phyloP scores from a whole-genome alignment of 148 eudicot species.

The Camellia granthamiana region DNA sequence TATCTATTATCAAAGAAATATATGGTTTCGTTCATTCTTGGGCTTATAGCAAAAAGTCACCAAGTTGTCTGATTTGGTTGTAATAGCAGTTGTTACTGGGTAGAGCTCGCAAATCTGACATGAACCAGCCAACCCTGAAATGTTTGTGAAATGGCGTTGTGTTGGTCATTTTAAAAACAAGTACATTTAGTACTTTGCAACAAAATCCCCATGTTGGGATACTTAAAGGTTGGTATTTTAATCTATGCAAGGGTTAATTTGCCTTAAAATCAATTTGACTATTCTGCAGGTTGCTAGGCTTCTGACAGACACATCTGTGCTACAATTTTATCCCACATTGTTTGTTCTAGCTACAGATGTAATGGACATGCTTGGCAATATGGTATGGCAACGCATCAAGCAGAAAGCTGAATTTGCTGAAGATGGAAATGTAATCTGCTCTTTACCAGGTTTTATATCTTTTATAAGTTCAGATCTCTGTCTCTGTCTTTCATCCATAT shows the following conservation, averaged over 20 bases:
- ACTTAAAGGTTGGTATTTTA: neutral
- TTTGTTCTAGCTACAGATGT: constrained; percentile 72
- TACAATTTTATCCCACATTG: constrained; percentile 75
- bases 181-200: neutral
- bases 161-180: neutral
- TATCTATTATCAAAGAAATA: neutral
- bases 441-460: constrained; percentile 46
- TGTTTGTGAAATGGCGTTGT: neutral
- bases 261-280: neutral
- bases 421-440: constrained; percentile 43
- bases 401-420: constrained; percentile 56
- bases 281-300: constrained; percentile 68
- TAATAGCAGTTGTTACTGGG: neutral
- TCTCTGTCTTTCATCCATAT: constrained; percentile 2
- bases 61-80: neutral
- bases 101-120: neutral
- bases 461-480: constrained; percentile 8
- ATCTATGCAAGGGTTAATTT: neutral
- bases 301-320: constrained; percentile 56
- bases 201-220: neutral
- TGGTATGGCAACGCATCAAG: constrained; percentile 79
- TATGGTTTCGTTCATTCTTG: neutral
- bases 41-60: neutral
- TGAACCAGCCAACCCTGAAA: neutral
- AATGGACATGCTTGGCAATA: constrained; percentile 69